Conservation (phyloP, 2,329 filamentous ascomycete genomes). For the Thermothelomyces thermophilus region DNA sequence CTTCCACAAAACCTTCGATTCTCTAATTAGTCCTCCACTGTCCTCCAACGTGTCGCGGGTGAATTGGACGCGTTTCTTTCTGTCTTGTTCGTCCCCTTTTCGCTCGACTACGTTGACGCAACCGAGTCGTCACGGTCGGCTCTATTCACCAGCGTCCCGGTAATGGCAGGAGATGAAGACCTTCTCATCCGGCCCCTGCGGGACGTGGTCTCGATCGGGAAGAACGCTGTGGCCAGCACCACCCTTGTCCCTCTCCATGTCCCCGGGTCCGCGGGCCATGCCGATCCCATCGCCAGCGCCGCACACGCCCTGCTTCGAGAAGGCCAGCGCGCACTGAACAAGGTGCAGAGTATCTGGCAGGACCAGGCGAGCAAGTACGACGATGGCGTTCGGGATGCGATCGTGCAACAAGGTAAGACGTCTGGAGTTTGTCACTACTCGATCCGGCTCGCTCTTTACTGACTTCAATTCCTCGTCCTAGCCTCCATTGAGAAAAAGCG, state of each 20-base stretch:
- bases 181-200: constrained; percentile 33
- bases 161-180: constrained; percentile 27
- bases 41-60: no score
- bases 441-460: not conserved
- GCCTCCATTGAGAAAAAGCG: constrained; percentile 29
- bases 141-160: no score
- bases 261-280: constrained; percentile 18
- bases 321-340: constrained; percentile 33
- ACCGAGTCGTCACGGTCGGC: not conserved
- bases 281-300: constrained; percentile 30
- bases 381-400: constrained; percentile 31
- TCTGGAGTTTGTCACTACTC: not conserved
- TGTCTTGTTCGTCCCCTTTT: no score
- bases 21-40: no score
- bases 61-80: no score
- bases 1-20: no score
- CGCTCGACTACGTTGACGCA: no score
- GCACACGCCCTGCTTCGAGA: constrained; percentile 28
- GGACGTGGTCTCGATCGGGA: constrained; percentile 35
- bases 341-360: constrained; percentile 35
- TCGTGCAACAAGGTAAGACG: constrained; percentile 31
- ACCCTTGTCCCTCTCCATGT: not conserved
- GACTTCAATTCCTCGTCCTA: constrained; percentile 6
- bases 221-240: constrained; percentile 32
- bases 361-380: constrained; percentile 33